phyloP scores from a whole-genome alignment of 2,329 filamentous ascomycete genomes.

The Ceratocystis lukuohia region DNA sequence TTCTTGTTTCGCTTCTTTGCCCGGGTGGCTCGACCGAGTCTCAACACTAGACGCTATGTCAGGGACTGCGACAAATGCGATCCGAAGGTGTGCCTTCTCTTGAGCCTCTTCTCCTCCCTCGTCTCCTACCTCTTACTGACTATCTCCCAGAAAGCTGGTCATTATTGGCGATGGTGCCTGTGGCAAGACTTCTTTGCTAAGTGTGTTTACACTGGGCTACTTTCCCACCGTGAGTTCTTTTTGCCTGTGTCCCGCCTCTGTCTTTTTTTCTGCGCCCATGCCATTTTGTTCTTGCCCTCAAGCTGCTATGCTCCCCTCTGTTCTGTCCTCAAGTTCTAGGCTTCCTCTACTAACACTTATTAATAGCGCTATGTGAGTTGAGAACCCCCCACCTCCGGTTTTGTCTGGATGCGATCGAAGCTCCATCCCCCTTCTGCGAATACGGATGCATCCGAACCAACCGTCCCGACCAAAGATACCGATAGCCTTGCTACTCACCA shows the following conservation, averaged over 20 bases:
- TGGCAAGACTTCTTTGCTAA: conserved; percentile 93
- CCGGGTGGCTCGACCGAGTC: neutral
- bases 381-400: neutral
- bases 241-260: conserved; percentile 6
- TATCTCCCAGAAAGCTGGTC: conserved; percentile 65
- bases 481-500: neutral
- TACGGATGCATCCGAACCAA: neutral
- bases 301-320: too few species aligned
- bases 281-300: conserved; percentile 23
- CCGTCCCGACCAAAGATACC: neutral
- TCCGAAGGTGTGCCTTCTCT: conserved; percentile 13
- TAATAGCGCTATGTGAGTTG: conserved; percentile 44
- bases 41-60: conserved; percentile 12
- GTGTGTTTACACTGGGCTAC: conserved; percentile 94
- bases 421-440: neutral
- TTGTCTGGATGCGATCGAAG: neutral
- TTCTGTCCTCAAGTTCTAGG: neutral
- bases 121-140: neutral
- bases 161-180: conserved; percentile 97
- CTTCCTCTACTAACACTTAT: conserved; percentile 5
- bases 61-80: conserved; percentile 17
- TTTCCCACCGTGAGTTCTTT: conserved; percentile 73
- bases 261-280: conserved; percentile 10
- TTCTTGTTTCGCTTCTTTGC: neutral
- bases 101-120: neutral